Conservation (phyloP, 148 eudicot species). For the Drosera capensis region DNA sequence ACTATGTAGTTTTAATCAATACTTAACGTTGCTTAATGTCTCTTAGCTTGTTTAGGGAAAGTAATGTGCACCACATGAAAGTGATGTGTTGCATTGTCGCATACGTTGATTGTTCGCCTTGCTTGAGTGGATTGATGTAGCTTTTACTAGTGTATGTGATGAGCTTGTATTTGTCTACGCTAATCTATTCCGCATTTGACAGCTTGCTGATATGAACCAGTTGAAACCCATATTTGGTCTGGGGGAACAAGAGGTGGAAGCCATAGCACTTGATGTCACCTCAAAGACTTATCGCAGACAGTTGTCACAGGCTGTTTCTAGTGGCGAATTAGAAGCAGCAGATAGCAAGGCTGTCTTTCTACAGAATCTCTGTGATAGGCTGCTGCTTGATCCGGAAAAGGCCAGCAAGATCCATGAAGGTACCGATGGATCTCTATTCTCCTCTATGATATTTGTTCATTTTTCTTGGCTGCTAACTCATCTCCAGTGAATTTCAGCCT, state of each 20-base stretch:
- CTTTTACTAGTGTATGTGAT: conserved; percentile 1
- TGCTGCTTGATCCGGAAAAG: conserved; percentile 67
- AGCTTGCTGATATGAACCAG: conserved; percentile 78
- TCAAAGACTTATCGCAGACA: conserved; percentile 67
- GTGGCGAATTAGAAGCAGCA: conserved; percentile 63
- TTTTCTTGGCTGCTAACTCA: not conserved
- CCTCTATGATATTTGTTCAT: conserved; percentile 1
- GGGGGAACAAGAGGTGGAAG: conserved; percentile 83
- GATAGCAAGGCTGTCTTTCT: conserved; percentile 93
- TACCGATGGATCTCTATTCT: conserved; percentile 7
- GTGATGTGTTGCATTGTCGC: too few relatives aligned
- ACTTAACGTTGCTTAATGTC: too few relatives aligned
- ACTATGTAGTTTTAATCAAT: too few relatives aligned
- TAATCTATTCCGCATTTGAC: conserved; percentile 6
- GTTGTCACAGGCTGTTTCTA: conserved; percentile 57
- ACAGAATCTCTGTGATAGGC: conserved; percentile 61
- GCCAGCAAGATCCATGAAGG: conserved; percentile 85
- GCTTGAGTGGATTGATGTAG: conserved; percentile 1
- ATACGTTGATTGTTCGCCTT: too few relatives aligned
- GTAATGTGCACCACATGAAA: too few relatives aligned
- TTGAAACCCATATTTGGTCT: conserved; percentile 86
- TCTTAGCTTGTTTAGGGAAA: too few relatives aligned
- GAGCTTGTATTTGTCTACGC: too few relatives aligned
- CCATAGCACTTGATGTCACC: conserved; percentile 54
- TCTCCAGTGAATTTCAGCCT: too few relatives aligned